Conservation (phyloP, 2,329 filamentous ascomycete species). For the Trichoderma sp. region DNA sequence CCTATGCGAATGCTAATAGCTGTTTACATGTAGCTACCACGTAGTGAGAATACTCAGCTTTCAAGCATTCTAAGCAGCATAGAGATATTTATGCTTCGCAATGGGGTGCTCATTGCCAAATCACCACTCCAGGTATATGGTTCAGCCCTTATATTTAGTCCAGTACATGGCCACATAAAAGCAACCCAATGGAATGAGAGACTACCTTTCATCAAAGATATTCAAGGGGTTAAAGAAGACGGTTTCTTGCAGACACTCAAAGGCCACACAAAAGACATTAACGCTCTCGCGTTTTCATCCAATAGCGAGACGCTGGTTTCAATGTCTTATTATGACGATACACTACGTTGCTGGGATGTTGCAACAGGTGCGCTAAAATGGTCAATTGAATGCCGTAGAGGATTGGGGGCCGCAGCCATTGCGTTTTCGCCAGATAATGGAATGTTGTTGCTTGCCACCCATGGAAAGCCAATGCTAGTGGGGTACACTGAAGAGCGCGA, state of each 20-base stretch:
- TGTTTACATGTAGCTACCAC: not conserved
- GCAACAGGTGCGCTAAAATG: not conserved
- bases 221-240: not conserved
- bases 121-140: constrained; percentile 39
- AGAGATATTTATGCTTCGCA: constrained; percentile 32
- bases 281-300: not conserved
- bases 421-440: not conserved
- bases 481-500: too few relatives aligned
- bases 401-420: not conserved
- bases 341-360: not conserved
- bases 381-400: too few relatives aligned
- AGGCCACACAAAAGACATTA: constrained; percentile 26
- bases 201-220: constrained; percentile 27
- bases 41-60: constrained; percentile 18
- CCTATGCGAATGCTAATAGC: not conserved
- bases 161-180: constrained; percentile 30
- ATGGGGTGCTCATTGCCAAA: constrained; percentile 33
- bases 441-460: not conserved
- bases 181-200: constrained; percentile 26
- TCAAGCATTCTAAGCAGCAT: constrained; percentile 35
- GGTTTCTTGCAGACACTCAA: constrained; percentile 28
- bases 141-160: constrained; percentile 39
- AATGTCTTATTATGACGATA: too few relatives aligned
- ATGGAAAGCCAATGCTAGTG: too few relatives aligned
- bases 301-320: too few relatives aligned